phyloP scores from a whole-genome alignment of 2,329 filamentous ascomycete species.

The Catunica adiposa region DNA sequence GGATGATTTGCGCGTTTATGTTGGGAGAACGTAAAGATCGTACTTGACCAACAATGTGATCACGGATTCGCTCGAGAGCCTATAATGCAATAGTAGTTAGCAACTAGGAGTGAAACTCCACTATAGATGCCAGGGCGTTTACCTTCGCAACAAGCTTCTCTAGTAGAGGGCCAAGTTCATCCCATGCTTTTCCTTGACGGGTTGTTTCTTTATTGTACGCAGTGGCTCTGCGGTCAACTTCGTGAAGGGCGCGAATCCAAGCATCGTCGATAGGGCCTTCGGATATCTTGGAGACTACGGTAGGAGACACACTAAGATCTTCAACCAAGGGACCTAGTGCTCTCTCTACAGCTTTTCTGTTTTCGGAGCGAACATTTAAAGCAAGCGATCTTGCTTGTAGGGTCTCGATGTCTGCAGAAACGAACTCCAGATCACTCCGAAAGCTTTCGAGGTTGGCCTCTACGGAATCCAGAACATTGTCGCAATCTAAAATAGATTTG shows the following conservation, averaged over 20 bases:
- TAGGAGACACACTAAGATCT: constrained; percentile 74
- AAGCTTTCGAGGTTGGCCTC: constrained; percentile 86
- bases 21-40: constrained; percentile 86
- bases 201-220: constrained; percentile 52
- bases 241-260: constrained; percentile 69
- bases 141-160: constrained; percentile 72
- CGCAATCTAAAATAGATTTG: constrained; percentile 73
- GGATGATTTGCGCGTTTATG: constrained; percentile 93
- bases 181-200: constrained; percentile 55
- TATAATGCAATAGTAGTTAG: constrained; percentile 20
- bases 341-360: constrained; percentile 78
- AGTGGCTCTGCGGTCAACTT: constrained; percentile 64
- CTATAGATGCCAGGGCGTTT: constrained; percentile 14
- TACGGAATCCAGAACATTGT: constrained; percentile 83
- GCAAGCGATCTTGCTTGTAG: constrained; percentile 73
- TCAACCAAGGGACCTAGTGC: constrained; percentile 77
- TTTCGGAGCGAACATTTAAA: constrained; percentile 71
- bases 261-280: constrained; percentile 80
- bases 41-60: constrained; percentile 87
- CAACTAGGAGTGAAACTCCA: too few relatives aligned
- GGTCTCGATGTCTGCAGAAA: constrained; percentile 89
- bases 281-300: constrained; percentile 66
- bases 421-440: constrained; percentile 76
- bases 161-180: constrained; percentile 71
- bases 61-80: constrained; percentile 85